phyloP scores from a whole-genome alignment of 371 early-diverging fungal species.

The Blakeslea trispora region DNA sequence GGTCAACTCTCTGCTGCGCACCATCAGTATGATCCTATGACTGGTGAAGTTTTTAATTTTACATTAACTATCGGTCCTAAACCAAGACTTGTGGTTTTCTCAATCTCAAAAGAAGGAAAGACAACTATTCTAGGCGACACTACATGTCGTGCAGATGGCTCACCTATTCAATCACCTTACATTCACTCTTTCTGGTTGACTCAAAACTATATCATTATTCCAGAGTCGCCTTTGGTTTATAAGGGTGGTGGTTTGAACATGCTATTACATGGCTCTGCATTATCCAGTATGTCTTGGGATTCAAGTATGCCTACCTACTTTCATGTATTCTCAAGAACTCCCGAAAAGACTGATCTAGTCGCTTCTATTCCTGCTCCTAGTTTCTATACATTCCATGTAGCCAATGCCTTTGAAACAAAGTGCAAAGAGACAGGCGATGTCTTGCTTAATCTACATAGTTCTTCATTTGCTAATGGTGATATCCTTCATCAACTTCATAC shows the following conservation, averaged over 20 bases:
- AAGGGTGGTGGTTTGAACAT: conserved; percentile 44
- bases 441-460: conserved; percentile 32
- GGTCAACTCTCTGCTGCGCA: conserved; percentile 59
- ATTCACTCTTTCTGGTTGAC: conserved; percentile 50
- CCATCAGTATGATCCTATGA: conserved; percentile 55
- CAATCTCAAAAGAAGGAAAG: conserved; percentile 30
- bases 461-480: conserved; percentile 33
- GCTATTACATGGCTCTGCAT: conserved; percentile 40
- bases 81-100: conserved; percentile 28
- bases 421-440: conserved; percentile 27
- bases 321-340: conserved; percentile 55
- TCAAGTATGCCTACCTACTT: conserved; percentile 38
- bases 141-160: conserved; percentile 26
- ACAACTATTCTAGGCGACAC: conserved; percentile 44
- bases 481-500: conserved; percentile 36
- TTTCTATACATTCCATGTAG: conserved; percentile 56
- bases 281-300: conserved; percentile 45
- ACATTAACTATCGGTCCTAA: conserved; percentile 14
- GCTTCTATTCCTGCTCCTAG: conserved; percentile 50
- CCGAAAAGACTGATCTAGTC: conserved; percentile 31
- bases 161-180: conserved; percentile 30
- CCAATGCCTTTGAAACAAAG: conserved; percentile 52
- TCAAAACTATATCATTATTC: conserved; percentile 57
- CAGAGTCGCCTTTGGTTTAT: conserved; percentile 50
- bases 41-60: conserved; percentile 53